These are phyloP conservation scores for Solanum appendiculatum DNA, from an alignment of 257 asterid genomes.

Conservation along the genomic window DNA sequence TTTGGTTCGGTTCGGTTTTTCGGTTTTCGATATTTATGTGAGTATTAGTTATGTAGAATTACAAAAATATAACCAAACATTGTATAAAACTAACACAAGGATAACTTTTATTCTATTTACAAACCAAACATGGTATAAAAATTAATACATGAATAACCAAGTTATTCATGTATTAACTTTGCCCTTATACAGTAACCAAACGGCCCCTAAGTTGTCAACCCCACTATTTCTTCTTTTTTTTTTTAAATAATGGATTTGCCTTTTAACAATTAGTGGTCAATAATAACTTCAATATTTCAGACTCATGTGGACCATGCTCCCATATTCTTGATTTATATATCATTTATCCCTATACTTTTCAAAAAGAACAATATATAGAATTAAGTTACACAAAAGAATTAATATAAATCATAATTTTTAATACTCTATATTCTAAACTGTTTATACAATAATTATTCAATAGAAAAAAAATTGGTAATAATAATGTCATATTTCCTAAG, in stretches of 20 bases:
- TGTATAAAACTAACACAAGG: too few species aligned
- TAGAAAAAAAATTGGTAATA: not conserved
- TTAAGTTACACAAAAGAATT: not conserved
- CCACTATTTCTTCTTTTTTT: not conserved
- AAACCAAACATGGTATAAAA: too few species aligned
- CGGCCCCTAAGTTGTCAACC: not conserved
- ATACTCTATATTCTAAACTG: not conserved
- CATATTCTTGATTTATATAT: not conserved
- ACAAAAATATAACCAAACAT: too few species aligned
- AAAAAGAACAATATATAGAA: not conserved
- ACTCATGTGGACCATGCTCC: not conserved
- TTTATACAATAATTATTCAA: not conserved
- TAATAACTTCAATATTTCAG: not conserved
- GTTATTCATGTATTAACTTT: too few species aligned
- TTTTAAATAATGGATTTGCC: not conserved
- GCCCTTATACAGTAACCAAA: too few species aligned
- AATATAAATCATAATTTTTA: not conserved
- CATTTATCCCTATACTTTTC: not conserved
- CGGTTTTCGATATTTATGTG: too few species aligned
- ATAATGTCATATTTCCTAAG: not conserved
- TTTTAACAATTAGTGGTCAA: not conserved
- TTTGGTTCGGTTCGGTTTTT: too few species aligned
- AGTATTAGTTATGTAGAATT: too few species aligned
- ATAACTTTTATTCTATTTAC: too few species aligned
- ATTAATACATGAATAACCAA: too few species aligned